Base-by-base conservation (phyloP, 208 protist species). In the Trypanosoma avium region DNA sequence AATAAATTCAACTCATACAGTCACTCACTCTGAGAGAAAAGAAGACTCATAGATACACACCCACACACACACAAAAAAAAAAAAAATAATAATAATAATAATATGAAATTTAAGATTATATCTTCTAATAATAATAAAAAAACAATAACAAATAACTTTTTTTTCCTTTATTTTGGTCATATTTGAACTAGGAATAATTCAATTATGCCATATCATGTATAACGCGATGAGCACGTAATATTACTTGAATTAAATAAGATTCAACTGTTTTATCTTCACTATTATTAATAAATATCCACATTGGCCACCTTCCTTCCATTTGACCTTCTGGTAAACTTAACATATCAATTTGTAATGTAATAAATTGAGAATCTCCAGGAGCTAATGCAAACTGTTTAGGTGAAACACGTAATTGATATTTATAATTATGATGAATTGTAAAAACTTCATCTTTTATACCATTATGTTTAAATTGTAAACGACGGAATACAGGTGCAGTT, bases 201-300 rank as follows among this genome's bases (percentile, higher is more conserved):
- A 19, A 19, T 33, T 47, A 63, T 17, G 54, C 10, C 60, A 63
- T 56, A n/a, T 38, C 52, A 36, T 63, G 38, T 40, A 87, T 49
- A 26, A 91, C 62, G 10, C 74, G 84, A 38, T 92, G 84, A 15
- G 77, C 78, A 22, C 86, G 84, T 22, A 95, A 64, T 12, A 95
- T 81, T 10, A 95, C 70, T 63, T 95, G 80, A 52, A 95, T 50
- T 50, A 83, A 73, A 71, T 93, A 95, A 21, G 86, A 93, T 61
- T 92, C 86, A 24, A 95, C 77, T 47, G 86, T 95, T 65, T 90
- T 92, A 73, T 95, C 83, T 48, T 82, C 68, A 15, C 61, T 50
- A 61, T 93, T 85, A 70, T 95, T 95, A 63, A 95, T 86, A 70
- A 95, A 95, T 56, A 95, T 74, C 87, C 90, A 95, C 79, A 93